Evolutionary conservation across 345 rosid genomes (phyloP).

Genomic region (Diplotaxis tenuifolia): DNA sequence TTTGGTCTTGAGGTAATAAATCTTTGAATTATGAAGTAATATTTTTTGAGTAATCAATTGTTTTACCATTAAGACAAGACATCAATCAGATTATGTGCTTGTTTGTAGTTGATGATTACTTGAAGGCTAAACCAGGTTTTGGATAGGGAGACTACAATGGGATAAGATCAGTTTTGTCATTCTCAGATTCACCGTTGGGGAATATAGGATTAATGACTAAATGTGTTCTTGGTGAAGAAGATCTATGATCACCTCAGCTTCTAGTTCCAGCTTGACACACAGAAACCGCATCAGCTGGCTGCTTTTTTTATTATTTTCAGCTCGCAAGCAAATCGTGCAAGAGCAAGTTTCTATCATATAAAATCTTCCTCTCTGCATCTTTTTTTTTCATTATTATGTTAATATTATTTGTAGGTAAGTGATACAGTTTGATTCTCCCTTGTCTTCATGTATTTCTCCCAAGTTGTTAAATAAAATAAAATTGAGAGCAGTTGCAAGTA

Average conservation of each 20-base stretch:
- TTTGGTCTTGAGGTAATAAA: constrained; percentile 21
- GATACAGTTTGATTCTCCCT: constrained; percentile 16
- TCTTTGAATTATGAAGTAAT: constrained; percentile 4
- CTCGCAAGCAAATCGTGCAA: constrained; percentile 24
- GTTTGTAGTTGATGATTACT: background rate
- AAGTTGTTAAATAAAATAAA: constrained; percentile 1
- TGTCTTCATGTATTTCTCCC: constrained; percentile 5
- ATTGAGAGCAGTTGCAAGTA: constrained; percentile 5
- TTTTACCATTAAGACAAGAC: no score
- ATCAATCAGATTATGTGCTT: background rate
- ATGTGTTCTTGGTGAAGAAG: constrained; percentile 25
- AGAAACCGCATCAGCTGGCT: constrained; percentile 25
- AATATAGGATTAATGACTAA: background rate
- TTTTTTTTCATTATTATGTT: constrained; percentile 19
- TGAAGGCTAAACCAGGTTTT: constrained; percentile 9
- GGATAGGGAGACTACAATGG: constrained; percentile 10
- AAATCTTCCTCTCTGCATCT: constrained; percentile 1
- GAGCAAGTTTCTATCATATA: constrained; percentile 15
- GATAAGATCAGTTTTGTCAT: constrained; percentile 18
- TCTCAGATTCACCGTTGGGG: background rate
- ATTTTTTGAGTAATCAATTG: background rate
- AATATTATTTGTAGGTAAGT: constrained; percentile 30
- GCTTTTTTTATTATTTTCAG: constrained; percentile 13
- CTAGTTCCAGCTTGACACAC: constrained; percentile 1
- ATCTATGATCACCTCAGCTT: constrained; percentile 17